A percentile compares a stretch with the other conserved stretches of the same genome.
Evolutionary conservation across 768 basidiomycete genomes (phyloP).

Genomic region (Russula brevipes): DNA sequence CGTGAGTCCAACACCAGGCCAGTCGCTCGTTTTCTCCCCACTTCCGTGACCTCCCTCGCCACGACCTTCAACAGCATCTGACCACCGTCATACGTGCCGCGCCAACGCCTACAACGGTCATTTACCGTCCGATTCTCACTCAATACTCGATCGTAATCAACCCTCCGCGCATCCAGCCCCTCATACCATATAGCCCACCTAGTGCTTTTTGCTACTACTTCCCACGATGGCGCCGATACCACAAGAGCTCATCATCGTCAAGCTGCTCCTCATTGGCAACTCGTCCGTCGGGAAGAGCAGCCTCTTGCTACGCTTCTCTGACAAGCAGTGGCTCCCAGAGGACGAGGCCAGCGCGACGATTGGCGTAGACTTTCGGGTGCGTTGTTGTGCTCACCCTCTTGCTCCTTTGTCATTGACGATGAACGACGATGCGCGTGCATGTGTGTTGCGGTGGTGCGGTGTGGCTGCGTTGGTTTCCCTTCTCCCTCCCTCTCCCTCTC

Average conservation of each 20-base stretch:
- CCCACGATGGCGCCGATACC: constrained; percentile 9
- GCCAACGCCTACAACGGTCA: too few relatives aligned
- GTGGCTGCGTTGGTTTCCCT: neutral
- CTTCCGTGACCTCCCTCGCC: too few relatives aligned
- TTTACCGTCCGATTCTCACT: too few relatives aligned
- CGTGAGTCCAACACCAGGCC: too few relatives aligned
- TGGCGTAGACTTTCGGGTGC: constrained; percentile 78
- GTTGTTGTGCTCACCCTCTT: constrained; percentile 27
- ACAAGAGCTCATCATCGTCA: constrained; percentile 51
- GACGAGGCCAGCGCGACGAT: constrained; percentile 86
- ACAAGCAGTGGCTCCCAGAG: constrained; percentile 90
- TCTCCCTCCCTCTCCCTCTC: too few relatives aligned
- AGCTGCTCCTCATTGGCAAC: constrained; percentile 80
- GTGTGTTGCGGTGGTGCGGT: neutral
- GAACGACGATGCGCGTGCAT: neutral
- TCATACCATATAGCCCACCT: too few relatives aligned
- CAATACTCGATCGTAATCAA: too few relatives aligned
- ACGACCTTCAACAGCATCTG: too few relatives aligned
- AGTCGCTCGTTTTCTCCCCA: neutral
- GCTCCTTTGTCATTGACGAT: neutral
- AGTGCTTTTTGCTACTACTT: too few relatives aligned
- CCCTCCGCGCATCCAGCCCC: too few relatives aligned
- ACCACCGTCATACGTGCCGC: too few relatives aligned
- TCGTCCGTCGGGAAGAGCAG: constrained; percentile 92
- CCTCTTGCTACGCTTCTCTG: constrained; percentile 88